Percentiles rank a stretch among this genome's conserved stretches.
Evolutionary conservation across 306 rosid genomes (phyloP).

Genomic region (Pyrus communis): DNA sequence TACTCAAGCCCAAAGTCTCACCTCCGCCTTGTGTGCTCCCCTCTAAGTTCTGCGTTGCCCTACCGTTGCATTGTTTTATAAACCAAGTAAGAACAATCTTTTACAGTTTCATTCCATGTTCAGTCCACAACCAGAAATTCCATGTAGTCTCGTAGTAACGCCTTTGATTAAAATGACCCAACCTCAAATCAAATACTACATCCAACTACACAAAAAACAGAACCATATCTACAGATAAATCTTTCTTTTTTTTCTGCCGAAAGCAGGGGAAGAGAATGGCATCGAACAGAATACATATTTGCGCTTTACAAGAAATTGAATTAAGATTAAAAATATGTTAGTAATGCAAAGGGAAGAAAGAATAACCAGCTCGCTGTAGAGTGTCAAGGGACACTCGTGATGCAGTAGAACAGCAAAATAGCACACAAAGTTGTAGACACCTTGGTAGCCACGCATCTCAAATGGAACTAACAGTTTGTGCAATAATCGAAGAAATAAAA

Average conservation of each 20-base stretch:
- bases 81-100: not conserved
- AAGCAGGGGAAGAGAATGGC: not conserved
- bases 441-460: constrained; percentile 95
- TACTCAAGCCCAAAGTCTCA: not conserved
- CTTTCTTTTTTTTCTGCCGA: not conserved
- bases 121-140: not conserved
- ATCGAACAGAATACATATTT: not conserved
- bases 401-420: not conserved
- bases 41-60: not conserved
- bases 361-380: not conserved
- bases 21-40: not conserved
- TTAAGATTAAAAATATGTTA: not conserved
- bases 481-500: constrained; percentile 4
- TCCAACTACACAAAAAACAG: not conserved
- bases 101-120: not conserved
- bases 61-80: not conserved
- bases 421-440: constrained; percentile 56
- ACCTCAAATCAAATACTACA: not conserved
- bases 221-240: not conserved
- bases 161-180: not conserved
- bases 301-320: not conserved
- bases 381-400: not conserved
- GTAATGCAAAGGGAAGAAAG: not conserved
- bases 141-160: not conserved
- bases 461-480: constrained; percentile 85